Evolutionary conservation across 441 rosid species (phyloP).

Genomic region (California macrophylla): DNA sequence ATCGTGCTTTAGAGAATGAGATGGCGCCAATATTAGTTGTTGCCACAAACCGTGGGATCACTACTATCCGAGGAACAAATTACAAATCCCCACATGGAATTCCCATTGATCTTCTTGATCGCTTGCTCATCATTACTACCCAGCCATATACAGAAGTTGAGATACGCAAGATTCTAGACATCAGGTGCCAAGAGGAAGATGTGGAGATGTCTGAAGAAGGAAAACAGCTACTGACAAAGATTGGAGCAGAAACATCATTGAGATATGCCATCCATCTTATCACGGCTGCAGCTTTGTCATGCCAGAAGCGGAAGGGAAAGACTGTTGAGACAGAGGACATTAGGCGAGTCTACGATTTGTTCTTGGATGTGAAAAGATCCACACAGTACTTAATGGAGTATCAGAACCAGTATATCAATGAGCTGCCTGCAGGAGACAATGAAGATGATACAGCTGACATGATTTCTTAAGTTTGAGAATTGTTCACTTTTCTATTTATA

Average conservation of each 20-base stretch:
- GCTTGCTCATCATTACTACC: conserved; percentile 73
- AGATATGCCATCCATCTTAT: conserved; percentile 89
- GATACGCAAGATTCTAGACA: conserved; percentile 65
- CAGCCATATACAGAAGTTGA: conserved; percentile 72
- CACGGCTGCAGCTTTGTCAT: conserved; percentile 61
- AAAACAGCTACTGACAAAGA: conserved; percentile 51
- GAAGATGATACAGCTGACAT: neutral
- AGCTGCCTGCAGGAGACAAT: conserved; percentile 7
- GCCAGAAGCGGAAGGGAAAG: conserved; percentile 71
- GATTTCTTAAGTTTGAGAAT: neutral
- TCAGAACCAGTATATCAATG: conserved; percentile 17
- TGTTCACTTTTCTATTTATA: too few species aligned
- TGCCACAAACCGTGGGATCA: conserved; percentile 87
- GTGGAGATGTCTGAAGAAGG: conserved; percentile 84
- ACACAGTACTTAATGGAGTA: conserved; percentile 82
- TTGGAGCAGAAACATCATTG: conserved; percentile 81
- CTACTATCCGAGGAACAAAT: conserved; percentile 80
- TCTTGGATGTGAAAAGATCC: conserved; percentile 80
- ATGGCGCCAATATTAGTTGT: conserved; percentile 89
- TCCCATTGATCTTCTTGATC: conserved; percentile 86
- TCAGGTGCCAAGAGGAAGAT: conserved; percentile 88
- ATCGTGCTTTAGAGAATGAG: conserved; percentile 89
- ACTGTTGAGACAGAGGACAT: conserved; percentile 65
- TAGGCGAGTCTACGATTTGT: conserved; percentile 60
- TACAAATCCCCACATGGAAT: conserved; percentile 89